Evolutionary conservation across 2,329 filamentous ascomycete species (phyloP), one percentile per base, ranked within the genome.

Genomic region (Cladophialophora psammophila): DNA sequence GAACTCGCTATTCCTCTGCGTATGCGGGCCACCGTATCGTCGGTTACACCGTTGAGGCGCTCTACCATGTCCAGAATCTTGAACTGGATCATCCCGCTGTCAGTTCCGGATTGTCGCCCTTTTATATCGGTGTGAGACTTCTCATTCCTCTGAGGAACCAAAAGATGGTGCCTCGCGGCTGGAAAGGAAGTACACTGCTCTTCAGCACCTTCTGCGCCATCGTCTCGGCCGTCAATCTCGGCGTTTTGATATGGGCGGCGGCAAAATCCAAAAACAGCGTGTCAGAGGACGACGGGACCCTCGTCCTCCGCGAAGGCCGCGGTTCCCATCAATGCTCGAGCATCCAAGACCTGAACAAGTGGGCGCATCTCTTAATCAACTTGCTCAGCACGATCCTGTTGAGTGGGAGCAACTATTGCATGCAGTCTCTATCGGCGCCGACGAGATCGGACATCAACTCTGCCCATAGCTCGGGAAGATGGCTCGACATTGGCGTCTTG

Each of bases 161-260:
- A 52, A 36, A 9, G 31, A 36, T 36, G 31, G 10, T 56, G 31
- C 53, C 53, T 7, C 8, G 32, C 10, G 53, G 53, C 13, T 56
- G 53, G 53, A 56, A 36, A 56, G 32, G n/a, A 31, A 38, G 53
- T n/a, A 31, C 32, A 3, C 3, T 34, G 12, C 53, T 56, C 31
- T 56, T 56, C 34, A 38, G 26, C n/a, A 56, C 31, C 31, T 56
- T 35, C n/a, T 56, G 53, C 32, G 10, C 31, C 53, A 9, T n/a
- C 3, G 53, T 56, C 53, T 9, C 35, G 26, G 8, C 34, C 53
- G n/a, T 34, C 26, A 56, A 56, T 36, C 53, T 56, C 26, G 12
- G 26, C 5, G 34, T 56, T 31, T 36, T 56, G 53, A 56, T 56
- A 12, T 56, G 53, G 53, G 53, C 53, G 53, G 53, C 53, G 3